phyloP scores from a whole-genome alignment of 768 basidiomycete genomes.

The Leccinum barrowsii region DNA sequence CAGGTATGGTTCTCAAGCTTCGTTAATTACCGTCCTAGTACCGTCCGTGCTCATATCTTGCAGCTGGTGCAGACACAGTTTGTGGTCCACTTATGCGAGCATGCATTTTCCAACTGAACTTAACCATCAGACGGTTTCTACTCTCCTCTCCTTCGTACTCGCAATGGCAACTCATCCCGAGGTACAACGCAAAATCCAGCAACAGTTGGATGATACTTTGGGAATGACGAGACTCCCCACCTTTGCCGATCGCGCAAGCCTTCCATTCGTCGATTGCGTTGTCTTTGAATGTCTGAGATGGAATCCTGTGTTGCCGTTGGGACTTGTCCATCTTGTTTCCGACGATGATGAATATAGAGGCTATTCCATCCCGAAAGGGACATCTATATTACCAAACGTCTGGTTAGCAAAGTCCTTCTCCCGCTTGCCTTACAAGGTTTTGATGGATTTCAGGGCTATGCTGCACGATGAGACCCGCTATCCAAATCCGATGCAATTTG shows the following conservation, averaged over 20 bases:
- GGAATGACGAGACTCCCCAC: constrained; percentile 44
- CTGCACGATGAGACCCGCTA: constrained; percentile 39
- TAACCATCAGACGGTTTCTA: constrained; percentile 43
- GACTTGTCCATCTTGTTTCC: constrained; percentile 19
- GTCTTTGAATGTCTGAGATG: constrained; percentile 38
- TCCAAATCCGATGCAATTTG: constrained; percentile 39
- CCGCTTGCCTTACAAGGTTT: constrained; percentile 12
- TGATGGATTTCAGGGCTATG: constrained; percentile 34
- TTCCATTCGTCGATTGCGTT: constrained; percentile 38
- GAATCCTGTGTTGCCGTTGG: constrained; percentile 37
- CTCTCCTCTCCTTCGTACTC: constrained; percentile 47
- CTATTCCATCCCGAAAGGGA: constrained; percentile 42
- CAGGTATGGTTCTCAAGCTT: constrained; percentile 31
- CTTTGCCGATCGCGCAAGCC: constrained; percentile 39
- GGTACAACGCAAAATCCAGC: constrained; percentile 45
- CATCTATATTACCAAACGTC: constrained; percentile 45
- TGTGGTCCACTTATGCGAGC: constrained; percentile 21
- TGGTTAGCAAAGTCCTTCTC: constrained; percentile 33
- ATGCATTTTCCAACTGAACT: constrained; percentile 16
- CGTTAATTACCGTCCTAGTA: not conserved
- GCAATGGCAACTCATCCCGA: constrained; percentile 54
- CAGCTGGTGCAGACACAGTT: constrained; percentile 28
- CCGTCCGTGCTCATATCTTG: constrained; percentile 4
- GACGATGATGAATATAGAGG: constrained; percentile 46
- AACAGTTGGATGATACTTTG: constrained; percentile 48